Evolutionary conservation across 768 basidiomycete species (phyloP), one percentile per base, ranked within the genome.

Genomic region (Lactarius indigo): DNA sequence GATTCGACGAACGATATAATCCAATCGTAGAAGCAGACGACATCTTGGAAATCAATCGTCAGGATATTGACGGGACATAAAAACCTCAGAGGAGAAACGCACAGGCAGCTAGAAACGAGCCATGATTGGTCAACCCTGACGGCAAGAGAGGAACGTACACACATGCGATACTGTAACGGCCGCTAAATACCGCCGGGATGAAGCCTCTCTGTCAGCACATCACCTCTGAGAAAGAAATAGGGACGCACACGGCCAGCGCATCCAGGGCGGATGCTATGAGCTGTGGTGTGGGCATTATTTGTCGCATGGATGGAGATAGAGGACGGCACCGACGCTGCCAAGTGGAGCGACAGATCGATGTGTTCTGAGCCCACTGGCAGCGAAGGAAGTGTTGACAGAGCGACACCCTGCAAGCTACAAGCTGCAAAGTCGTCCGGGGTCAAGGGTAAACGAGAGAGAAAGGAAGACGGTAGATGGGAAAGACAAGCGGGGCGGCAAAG

Each of bases 21-120:
- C 70, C 70, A 70, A 56, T 70, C 70, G 58, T 70, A 70, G 50
- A 70, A 61, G 26, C 64, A 57, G 37, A 70, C n/a, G 20, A 54
- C 59, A 13, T 70, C 70, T 70, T 35, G 18, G 26, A 37, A 18
- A 20, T 5, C 4, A 33, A 63, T 64, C 5, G 59, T 54, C 26
- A 59, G 44, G 12, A 42, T 5, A 31, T 35, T 13, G 2, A 3
- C 2, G 30, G 6, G 13, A 55, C 5, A 6, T 1, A 39, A 5
- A 7, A 58, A 3, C 31, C 37, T 39, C 44, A 33, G 30, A 57
- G 33, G 52, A 0, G n/a, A 20, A 30, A 61, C 66, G 28, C 52
- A 69, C 61, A 61, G 26, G 59, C 65, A 58, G 68, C 59, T 63
- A 30, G 37, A 57, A 30, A 31, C 10, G 33, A 12, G 39, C 15